Evolutionary conservation across 495 filamentous ascomycete species (phyloP).

Genomic region (Penicillium roqueforti): DNA sequence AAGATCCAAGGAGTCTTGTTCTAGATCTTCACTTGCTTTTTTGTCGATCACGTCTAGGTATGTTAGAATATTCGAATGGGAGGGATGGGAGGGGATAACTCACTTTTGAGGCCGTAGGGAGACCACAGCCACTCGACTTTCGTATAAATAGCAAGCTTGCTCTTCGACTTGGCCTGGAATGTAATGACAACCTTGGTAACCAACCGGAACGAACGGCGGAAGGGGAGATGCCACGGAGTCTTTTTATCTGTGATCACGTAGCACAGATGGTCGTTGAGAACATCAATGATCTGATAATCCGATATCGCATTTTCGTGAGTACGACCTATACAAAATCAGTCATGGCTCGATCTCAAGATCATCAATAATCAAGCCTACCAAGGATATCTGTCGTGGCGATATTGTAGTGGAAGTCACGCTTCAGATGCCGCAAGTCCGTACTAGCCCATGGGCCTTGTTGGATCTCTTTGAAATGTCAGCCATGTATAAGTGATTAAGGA

Average conservation of each 20-base stretch:
- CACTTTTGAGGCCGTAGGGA: slow-evolving; percentile 59
- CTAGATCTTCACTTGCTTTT: slow-evolving; percentile 74
- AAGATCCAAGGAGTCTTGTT: slow-evolving; percentile 79
- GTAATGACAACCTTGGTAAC: slow-evolving; percentile 93
- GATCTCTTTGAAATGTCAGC: slow-evolving; percentile 44
- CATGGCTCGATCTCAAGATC: neutral
- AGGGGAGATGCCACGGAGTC: slow-evolving; percentile 86
- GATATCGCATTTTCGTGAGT: slow-evolving; percentile 55
- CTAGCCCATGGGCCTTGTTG: slow-evolving; percentile 83
- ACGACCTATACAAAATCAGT: slow-evolving; percentile 30
- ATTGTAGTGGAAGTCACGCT: slow-evolving; percentile 74
- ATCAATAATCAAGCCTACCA: slow-evolving; percentile 37
- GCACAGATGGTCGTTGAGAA: slow-evolving; percentile 90
- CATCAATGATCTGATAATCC: slow-evolving; percentile 86
- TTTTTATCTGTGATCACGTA: slow-evolving; percentile 89
- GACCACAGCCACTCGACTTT: slow-evolving; percentile 78
- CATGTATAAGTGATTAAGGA: neutral
- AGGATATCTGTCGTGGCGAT: slow-evolving; percentile 64
- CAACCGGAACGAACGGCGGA: slow-evolving; percentile 72
- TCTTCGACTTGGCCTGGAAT: slow-evolving; percentile 83
- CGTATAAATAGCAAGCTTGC: slow-evolving; percentile 84
- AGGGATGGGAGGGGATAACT: slow-evolving; percentile 11
- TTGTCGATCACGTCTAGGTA: slow-evolving; percentile 62
- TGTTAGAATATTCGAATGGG: slow-evolving; percentile 3
- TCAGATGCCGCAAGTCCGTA: slow-evolving; percentile 62